Evolutionary conservation across 306 rosid species (phyloP).

Genomic region (Acacia crassicarpa): DNA sequence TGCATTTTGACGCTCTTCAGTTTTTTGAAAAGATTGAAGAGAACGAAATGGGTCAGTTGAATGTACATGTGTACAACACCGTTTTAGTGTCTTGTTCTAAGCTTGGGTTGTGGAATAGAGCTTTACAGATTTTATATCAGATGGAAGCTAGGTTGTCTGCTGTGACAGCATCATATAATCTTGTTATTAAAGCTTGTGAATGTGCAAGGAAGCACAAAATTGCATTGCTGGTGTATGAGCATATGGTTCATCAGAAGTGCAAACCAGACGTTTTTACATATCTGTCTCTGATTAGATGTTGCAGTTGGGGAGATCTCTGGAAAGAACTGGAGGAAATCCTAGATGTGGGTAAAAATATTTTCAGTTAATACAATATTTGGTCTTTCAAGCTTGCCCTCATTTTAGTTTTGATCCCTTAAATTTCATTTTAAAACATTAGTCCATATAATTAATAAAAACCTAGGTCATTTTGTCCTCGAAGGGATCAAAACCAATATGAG

Average conservation of each 20-base stretch:
- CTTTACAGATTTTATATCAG: constrained; percentile 79
- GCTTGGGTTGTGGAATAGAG: constrained; percentile 76
- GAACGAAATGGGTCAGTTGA: constrained; percentile 36
- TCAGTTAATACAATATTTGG: too few relatives aligned
- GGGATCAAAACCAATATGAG: too few relatives aligned
- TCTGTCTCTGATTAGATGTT: constrained; percentile 64
- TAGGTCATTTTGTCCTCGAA: too few relatives aligned
- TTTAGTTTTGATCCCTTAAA: too few relatives aligned
- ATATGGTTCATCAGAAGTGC: constrained; percentile 73
- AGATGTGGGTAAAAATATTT: constrained; percentile 54
- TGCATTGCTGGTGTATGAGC: constrained; percentile 87
- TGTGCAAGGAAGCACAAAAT: constrained; percentile 64
- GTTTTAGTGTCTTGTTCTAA: constrained; percentile 78
- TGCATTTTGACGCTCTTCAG: constrained; percentile 57
- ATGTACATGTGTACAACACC: constrained; percentile 61
- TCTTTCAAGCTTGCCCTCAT: too few relatives aligned
- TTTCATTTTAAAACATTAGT: too few relatives aligned
- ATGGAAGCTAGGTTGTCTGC: constrained; percentile 65
- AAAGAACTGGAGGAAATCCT: constrained; percentile 70
- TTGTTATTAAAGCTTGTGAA: constrained; percentile 77
- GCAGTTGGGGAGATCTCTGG: constrained; percentile 76
- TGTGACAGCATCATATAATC: constrained; percentile 67
- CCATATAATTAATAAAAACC: too few relatives aligned
- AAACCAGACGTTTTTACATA: constrained; percentile 67
- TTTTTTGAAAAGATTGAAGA: constrained; percentile 63